phyloP scores from a whole-genome alignment of 2,329 filamentous ascomycete genomes.

The Leptographium flavum region DNA sequence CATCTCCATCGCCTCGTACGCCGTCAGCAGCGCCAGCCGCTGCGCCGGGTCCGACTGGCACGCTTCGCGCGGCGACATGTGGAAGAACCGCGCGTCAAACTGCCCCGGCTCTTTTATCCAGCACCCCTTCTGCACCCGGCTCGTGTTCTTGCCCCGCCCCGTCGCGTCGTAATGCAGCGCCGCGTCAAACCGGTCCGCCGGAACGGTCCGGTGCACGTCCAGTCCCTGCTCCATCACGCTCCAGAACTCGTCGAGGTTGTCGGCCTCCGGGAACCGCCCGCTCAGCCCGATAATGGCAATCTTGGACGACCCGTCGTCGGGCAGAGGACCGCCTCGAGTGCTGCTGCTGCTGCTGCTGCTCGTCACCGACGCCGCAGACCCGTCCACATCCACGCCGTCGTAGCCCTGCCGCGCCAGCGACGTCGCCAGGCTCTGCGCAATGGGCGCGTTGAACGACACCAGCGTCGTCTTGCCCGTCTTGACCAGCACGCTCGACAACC shows the following conservation, averaged over 20 bases:
- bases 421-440: neutral
- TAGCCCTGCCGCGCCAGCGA: neutral
- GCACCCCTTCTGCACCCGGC: conserved; percentile 23
- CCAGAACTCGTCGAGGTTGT: neutral
- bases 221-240: neutral
- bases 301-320: neutral
- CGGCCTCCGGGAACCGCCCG: neutral
- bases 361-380: neutral
- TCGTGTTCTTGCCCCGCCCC: neutral
- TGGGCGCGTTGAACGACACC: neutral
- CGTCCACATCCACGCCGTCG: no score
- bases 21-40: conserved; percentile 57
- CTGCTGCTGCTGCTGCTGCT: neutral
- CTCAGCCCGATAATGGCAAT: neutral
- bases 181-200: neutral
- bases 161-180: neutral
- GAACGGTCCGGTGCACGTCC: neutral
- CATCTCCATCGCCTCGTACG: conserved; percentile 71
- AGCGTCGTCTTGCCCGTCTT: neutral
- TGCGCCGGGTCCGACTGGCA: conserved; percentile 70
- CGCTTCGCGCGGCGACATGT: conserved; percentile 41
- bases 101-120: conserved; percentile 58
- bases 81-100: conserved; percentile 72
- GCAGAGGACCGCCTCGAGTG: neutral
- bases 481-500: neutral